A percentile compares a stretch with the other conserved stretches of the same genome.
Evolutionary conservation across 768 basidiomycete species (phyloP).

Genomic region (Rhizopogon vinicolor): DNA sequence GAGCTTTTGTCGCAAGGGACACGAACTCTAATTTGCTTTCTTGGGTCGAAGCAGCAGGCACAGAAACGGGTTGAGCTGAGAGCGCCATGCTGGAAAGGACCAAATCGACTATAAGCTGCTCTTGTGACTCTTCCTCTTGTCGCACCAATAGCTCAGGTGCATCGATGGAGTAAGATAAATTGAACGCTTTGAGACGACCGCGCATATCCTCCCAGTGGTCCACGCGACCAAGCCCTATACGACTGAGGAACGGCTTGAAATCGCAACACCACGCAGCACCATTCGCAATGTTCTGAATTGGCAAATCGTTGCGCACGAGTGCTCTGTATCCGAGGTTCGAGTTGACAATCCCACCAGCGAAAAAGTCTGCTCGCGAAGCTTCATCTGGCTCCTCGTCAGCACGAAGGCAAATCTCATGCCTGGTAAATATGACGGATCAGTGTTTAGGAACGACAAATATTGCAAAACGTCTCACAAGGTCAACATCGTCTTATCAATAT

Average conservation of each 20-base stretch:
- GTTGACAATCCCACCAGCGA: slow-evolving; percentile 50
- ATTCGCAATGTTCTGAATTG: slow-evolving; percentile 30
- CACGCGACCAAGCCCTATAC: slow-evolving; percentile 34
- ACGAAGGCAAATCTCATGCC: slow-evolving; percentile 60
- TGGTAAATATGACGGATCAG: slow-evolving; percentile 21
- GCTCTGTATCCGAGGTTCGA: slow-evolving; percentile 50
- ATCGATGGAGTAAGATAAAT: slow-evolving; percentile 34
- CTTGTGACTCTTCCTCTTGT: slow-evolving; percentile 50
- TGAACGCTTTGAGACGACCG: slow-evolving; percentile 38
- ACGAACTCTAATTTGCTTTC: slow-evolving; percentile 43
- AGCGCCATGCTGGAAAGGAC: slow-evolving; percentile 54
- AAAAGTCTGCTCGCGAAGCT: slow-evolving; percentile 49
- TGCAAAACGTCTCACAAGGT: slow-evolving; percentile 45
- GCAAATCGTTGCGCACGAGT: slow-evolving; percentile 43
- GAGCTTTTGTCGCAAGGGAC: slow-evolving; percentile 43
- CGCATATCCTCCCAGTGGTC: slow-evolving; percentile 29
- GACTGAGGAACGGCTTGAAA: slow-evolving; percentile 41
- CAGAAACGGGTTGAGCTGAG: slow-evolving; percentile 38
- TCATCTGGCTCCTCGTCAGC: slow-evolving; percentile 43
- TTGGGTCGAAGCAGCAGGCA: slow-evolving; percentile 20
- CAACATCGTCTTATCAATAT: slow-evolving; percentile 46
- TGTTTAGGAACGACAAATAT: background rate
- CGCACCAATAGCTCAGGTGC: slow-evolving; percentile 36
- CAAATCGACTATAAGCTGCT: slow-evolving; percentile 63
- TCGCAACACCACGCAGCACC: slow-evolving; percentile 51